Percentiles rank a stretch among this genome's conserved stretches.
phyloP scores from a whole-genome alignment of 2,329 filamentous ascomycete genomes.

The Ascochyta clinopodiicola region DNA sequence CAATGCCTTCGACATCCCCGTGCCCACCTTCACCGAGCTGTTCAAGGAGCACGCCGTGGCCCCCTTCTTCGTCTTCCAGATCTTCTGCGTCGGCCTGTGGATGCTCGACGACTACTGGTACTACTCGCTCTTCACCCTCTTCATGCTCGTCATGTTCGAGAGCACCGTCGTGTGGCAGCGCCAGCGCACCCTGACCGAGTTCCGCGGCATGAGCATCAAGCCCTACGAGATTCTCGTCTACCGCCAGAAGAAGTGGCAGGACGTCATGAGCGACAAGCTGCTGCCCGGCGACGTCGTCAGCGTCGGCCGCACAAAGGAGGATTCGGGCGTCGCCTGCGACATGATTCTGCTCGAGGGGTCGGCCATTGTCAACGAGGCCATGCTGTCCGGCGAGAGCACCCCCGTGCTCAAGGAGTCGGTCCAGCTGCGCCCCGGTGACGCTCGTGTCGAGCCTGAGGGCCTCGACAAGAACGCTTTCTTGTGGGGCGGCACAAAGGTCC shows the following conservation, averaged over 20 bases:
- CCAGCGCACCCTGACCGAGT: conserved; percentile 93
- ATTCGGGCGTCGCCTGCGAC: conserved; percentile 95
- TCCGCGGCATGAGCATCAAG: conserved; percentile 99
- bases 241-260: conserved; percentile 84
- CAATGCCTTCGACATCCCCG: conserved; percentile 97
- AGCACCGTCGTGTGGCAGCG: conserved; percentile 99
- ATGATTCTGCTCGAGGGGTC: conserved; percentile 95
- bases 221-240: conserved; percentile 95
- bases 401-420: conserved; percentile 95
- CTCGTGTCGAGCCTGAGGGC: conserved; percentile 82
- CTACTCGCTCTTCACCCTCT: conserved; percentile 97
- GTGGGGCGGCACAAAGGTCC: conserved; percentile 95
- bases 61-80: conserved; percentile 98
- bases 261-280: conserved; percentile 88
- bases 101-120: conserved; percentile 99
- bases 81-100: conserved; percentile 98
- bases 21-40: conserved; percentile 92
- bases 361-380: conserved; percentile 98
- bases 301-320: conserved; percentile 92
- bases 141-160: conserved; percentile 98
- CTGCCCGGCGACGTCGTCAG: conserved; percentile 93
- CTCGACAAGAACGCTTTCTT: conserved; percentile 97
- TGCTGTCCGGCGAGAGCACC: conserved; percentile 98
- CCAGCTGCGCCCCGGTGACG: conserved; percentile 84
- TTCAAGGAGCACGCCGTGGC: conserved; percentile 99